Conservation (phyloP, 495 filamentous ascomycete genomes). For the Penicillium crystallinum region DNA sequence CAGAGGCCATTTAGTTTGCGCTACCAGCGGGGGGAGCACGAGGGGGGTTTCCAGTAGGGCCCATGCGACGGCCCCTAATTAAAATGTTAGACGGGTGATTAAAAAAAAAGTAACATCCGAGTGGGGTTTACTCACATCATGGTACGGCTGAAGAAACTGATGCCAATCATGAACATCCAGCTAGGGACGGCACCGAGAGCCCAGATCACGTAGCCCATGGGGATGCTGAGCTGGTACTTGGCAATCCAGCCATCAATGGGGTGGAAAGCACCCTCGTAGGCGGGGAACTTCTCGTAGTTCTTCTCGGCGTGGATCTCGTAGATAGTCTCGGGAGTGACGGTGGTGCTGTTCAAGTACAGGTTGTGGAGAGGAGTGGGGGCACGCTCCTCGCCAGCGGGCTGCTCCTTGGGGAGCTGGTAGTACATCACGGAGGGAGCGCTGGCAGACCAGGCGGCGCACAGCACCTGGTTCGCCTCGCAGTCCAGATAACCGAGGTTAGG, state of each 20-base stretch:
- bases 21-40: slow-evolving; percentile 21
- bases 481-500: slow-evolving; percentile 70
- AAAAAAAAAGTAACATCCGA: background rate
- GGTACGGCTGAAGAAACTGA: slow-evolving; percentile 74
- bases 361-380: slow-evolving; percentile 47
- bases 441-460: slow-evolving; percentile 79
- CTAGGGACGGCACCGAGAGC: slow-evolving; percentile 52
- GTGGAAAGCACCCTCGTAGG: slow-evolving; percentile 72
- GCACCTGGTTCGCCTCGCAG: slow-evolving; percentile 72
- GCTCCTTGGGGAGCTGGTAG: slow-evolving; percentile 62
- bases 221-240: slow-evolving; percentile 55
- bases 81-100: slow-evolving; percentile 8
- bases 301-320: slow-evolving; percentile 60
- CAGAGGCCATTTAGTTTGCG: slow-evolving; percentile 19
- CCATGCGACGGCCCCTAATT: slow-evolving; percentile 39
- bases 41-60: slow-evolving; percentile 26
- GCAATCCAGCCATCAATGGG: slow-evolving; percentile 72
- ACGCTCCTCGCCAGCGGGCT: slow-evolving; percentile 30
- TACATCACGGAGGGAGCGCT: slow-evolving; percentile 67
- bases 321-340: slow-evolving; percentile 56
- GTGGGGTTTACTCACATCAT: slow-evolving; percentile 68
- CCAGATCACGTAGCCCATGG: slow-evolving; percentile 65
- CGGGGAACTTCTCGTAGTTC: slow-evolving; percentile 46
- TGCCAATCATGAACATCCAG: slow-evolving; percentile 74
- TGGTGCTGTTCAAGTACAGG: slow-evolving; percentile 60